phyloP scores from a whole-genome alignment of 1,139 yeast genomes.

The Saccharomyces hybrid region DNA sequence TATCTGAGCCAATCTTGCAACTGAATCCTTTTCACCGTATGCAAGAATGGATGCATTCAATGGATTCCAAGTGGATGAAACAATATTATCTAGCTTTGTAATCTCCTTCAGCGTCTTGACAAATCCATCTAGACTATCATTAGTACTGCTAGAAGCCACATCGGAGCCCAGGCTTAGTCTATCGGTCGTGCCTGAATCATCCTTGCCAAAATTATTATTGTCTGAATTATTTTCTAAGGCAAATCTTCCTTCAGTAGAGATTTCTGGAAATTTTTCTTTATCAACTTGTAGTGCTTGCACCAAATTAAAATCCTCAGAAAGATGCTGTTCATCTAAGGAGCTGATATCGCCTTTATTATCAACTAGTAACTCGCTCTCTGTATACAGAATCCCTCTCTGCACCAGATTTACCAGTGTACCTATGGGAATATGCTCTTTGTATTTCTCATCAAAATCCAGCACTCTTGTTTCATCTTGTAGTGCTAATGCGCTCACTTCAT shows the following conservation, averaged over 20 bases:
- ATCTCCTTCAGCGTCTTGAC: conserved; percentile 33
- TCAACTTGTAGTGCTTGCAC: conserved; percentile 36
- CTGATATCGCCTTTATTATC: conserved; percentile 31
- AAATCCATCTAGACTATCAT: conserved; percentile 11
- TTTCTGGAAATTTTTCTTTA: conserved; percentile 28
- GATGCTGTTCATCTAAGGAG: conserved; percentile 18
- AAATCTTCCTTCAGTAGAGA: conserved; percentile 31
- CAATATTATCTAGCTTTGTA: conserved; percentile 31
- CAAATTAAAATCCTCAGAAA: conserved; percentile 32
- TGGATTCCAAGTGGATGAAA: conserved; percentile 39
- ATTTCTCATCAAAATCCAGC: conserved; percentile 47
- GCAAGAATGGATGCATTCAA: conserved; percentile 31
- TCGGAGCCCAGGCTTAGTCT: neutral
- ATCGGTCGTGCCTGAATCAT: conserved; percentile 15
- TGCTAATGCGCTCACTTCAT: conserved; percentile 72
- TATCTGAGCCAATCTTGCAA: conserved; percentile 30
- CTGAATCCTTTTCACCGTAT: conserved; percentile 36
- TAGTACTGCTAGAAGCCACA: neutral
- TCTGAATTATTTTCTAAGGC: conserved; percentile 18
- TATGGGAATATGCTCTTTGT: conserved; percentile 46
- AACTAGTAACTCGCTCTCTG: conserved; percentile 46
- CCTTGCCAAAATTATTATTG: conserved; percentile 5
- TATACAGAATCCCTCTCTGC: conserved; percentile 77
- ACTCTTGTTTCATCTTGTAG: conserved; percentile 69
- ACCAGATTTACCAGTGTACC: conserved; percentile 77